Evolutionary conservation across 306 rosid genomes (phyloP), one percentile per base, ranked within the genome.

Genomic region (Trifolium subterraneum): DNA sequence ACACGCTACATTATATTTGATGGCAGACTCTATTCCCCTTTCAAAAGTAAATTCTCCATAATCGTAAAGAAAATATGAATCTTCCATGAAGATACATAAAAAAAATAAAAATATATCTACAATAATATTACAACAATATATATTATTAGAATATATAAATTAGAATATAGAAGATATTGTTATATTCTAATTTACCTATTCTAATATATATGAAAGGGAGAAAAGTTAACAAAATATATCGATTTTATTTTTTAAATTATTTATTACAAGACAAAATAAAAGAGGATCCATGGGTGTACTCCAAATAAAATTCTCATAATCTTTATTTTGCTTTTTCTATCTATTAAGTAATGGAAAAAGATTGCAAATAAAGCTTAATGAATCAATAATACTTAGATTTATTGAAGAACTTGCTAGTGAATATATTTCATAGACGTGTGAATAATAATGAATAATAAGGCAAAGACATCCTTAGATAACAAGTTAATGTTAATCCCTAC

Each of bases 281-380:
- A 22, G 2, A 56, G 0, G 35, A 56, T 56, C 25, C 25, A 22
- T 3, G 7, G 1, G 3, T 9, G 8, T 5, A 55, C 86, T 72
- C 61, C 52, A 39, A 75, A 72, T 33, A 79, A 71, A 50, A 76
- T 81, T 59, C 18, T 51, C 25, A 65, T 13, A 69, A 75, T 61
- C 59, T 48, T 48, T 42, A 3, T 77, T 12, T 27, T 39, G 23
- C 23, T 36, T 39, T 73, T 23, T 10, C 76, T 42, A 69, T 78
- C 29, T 66, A 55, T 42, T 16, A 36, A 36, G 10, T 36, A 16
- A 8, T 2, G 56, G 76, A 77, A 63, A 82, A 68, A 81, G 33
- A 73, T 50, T 71, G 70, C 74, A 72, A 47, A 63, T 59, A 76
- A 76, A 66, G 78, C 63, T 81, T 45, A 71, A 75, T 20, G 44